Percentiles rank a stretch among this genome's conserved stretches.
These are phyloP conservation scores for Carex littledalei DNA, from an alignment of 176 grass and related monocot species.

Conservation along the genomic window DNA sequence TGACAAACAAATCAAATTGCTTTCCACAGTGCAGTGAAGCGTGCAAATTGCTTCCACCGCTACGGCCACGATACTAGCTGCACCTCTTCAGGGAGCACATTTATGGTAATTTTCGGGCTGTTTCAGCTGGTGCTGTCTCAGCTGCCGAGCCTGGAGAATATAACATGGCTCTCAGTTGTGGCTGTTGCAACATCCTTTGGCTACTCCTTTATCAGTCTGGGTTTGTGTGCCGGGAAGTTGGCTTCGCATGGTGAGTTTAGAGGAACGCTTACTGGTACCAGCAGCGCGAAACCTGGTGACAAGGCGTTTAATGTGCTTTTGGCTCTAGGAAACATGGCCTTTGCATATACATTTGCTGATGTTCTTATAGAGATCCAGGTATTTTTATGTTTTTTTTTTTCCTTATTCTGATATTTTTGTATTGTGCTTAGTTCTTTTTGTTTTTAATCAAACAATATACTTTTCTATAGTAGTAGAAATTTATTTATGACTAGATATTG, in stretches of 20 bases:
- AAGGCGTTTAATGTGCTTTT: slow-evolving; percentile 88
- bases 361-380: slow-evolving; percentile 94
- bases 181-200: slow-evolving; percentile 93
- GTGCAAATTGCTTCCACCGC: slow-evolving; percentile 82
- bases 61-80: slow-evolving; percentile 40
- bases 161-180: slow-evolving; percentile 85
- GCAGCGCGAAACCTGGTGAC: slow-evolving; percentile 12
- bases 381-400: neutral
- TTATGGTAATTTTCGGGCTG: slow-evolving; percentile 79
- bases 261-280: slow-evolving; percentile 57
- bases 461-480: neutral
- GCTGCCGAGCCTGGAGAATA: slow-evolving; percentile 83
- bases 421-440: neutral
- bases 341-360: slow-evolving; percentile 95
- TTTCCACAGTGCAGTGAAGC: slow-evolving; percentile 53
- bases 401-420: neutral
- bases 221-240: slow-evolving; percentile 79
- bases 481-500: neutral
- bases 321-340: slow-evolving; percentile 82
- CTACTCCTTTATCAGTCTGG: slow-evolving; percentile 96
- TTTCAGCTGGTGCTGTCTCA: slow-evolving; percentile 83
- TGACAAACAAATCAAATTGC: neutral
- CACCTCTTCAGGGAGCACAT: slow-evolving; percentile 55
- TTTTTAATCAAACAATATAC: neutral
- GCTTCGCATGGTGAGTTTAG: slow-evolving; percentile 51